A percentile compares a stretch with the other conserved stretches of the same genome.
Evolutionary conservation across 2,329 filamentous ascomycete genomes (phyloP).

Genomic region (Berkeleyomyces basicola): DNA sequence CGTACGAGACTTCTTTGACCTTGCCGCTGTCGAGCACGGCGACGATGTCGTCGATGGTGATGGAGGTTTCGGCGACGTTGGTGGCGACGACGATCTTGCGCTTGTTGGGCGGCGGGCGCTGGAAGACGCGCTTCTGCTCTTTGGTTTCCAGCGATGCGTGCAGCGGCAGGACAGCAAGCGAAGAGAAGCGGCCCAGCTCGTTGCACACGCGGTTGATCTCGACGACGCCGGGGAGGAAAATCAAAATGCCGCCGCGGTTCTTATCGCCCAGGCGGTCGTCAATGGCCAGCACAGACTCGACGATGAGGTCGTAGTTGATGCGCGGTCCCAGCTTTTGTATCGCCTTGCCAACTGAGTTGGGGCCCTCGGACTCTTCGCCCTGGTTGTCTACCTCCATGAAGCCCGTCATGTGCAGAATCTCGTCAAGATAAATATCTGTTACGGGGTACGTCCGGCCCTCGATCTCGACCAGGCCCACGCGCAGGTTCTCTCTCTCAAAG

Average conservation of each 20-base stretch:
- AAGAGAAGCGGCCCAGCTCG: conserved; percentile 42
- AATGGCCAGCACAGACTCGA: conserved; percentile 64
- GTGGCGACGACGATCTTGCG: conserved; percentile 89
- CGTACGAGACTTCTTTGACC: conserved; percentile 93
- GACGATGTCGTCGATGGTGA: conserved; percentile 94
- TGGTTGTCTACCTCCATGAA: conserved; percentile 40
- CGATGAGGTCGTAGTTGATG: conserved; percentile 82
- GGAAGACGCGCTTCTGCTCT: conserved; percentile 80
- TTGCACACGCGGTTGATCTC: conserved; percentile 76
- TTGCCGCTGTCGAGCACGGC: conserved; percentile 89
- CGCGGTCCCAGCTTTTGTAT: conserved; percentile 61
- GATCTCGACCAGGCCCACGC: conserved; percentile 72
- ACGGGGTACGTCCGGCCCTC: conserved; percentile 81
- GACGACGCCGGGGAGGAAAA: conserved; percentile 81
- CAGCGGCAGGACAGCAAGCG: conserved; percentile 64
- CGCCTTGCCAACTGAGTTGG: conserved; percentile 42
- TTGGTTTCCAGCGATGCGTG: conserved; percentile 81
- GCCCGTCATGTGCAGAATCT: conserved; percentile 64
- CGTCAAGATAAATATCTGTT: conserved; percentile 76
- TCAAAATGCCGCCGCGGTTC: conserved; percentile 67
- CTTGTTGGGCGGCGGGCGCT: conserved; percentile 56
- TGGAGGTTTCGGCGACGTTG: conserved; percentile 95
- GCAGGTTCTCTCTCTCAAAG: conserved; percentile 50
- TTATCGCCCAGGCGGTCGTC: conserved; percentile 57
- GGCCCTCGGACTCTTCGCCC: background rate